Conservation (phyloP, 148 eudicot species). For the Beta vulgaris region DNA sequence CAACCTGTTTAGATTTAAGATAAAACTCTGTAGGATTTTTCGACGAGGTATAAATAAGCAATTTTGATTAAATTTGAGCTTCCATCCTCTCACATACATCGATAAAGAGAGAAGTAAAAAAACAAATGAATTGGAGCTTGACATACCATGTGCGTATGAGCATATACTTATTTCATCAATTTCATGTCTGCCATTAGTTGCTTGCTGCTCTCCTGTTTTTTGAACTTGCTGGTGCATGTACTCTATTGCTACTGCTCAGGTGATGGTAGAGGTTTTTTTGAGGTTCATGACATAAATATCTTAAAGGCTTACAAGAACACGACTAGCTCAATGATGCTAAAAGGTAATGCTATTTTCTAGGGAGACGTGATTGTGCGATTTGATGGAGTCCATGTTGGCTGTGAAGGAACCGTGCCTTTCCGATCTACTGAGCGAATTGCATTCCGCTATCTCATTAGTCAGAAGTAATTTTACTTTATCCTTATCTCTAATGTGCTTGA, state of each 20-base stretch:
- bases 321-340: conserved; percentile 18
- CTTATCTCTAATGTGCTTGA: not conserved
- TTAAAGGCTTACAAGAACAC: not conserved
- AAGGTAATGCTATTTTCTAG: conserved; percentile 38
- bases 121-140: not conserved
- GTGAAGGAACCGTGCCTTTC: conserved; percentile 98
- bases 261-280: not conserved
- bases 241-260: no score
- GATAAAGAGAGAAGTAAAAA: not conserved
- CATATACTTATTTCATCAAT: not conserved
- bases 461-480: conserved; percentile 50
- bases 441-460: conserved; percentile 92
- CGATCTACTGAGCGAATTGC: conserved; percentile 92
- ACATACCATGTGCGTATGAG: not conserved
- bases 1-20: not conserved
- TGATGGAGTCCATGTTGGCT: conserved; percentile 71
- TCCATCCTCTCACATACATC: not conserved
- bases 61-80: not conserved
- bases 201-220: not conserved
- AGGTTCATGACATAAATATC: not conserved
- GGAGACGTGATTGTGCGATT: conserved; percentile 95
- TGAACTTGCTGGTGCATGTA: not conserved
- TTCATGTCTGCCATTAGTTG: not conserved
- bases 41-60: not conserved
- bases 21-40: not conserved